Conservation (phyloP, 1,284 basidiomycete species). For the Coniophora puteana region DNA sequence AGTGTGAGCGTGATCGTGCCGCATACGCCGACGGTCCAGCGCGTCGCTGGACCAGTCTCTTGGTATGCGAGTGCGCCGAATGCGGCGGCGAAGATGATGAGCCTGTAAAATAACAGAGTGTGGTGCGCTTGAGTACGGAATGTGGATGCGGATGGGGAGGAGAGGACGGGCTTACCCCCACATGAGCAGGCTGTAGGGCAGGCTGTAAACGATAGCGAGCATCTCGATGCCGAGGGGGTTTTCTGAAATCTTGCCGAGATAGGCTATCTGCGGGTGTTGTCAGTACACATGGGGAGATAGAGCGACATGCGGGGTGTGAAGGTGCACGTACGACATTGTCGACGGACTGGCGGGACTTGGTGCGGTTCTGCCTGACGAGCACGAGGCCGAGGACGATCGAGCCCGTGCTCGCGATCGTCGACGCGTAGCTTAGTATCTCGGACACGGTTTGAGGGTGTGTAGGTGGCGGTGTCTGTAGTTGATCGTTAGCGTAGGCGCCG, state of each 20-base stretch:
- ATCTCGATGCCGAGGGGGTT: slow-evolving; percentile 15
- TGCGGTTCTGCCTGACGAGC: slow-evolving; percentile 34
- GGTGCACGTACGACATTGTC: slow-evolving; percentile 22
- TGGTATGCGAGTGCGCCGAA: too few species aligned
- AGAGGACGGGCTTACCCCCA: slow-evolving; percentile 21
- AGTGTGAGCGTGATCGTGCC: too few species aligned
- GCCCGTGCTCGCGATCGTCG: slow-evolving; percentile 36
- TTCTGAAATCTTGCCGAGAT: slow-evolving; percentile 14
- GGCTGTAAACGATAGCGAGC: slow-evolving; percentile 19
- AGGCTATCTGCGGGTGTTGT: slow-evolving; percentile 30
- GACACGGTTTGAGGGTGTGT: too few species aligned
- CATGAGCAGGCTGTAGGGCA: slow-evolving; percentile 21
- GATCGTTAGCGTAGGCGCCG: too few species aligned
- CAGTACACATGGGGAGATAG: slow-evolving; percentile 10
- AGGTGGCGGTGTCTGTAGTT: too few species aligned
- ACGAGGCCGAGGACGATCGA: slow-evolving; percentile 37
- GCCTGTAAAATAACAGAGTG: too few species aligned
- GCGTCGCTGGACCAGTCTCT: too few species aligned
- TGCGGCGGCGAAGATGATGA: too few species aligned
- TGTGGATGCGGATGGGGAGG: too few species aligned
- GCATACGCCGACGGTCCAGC: too few species aligned
- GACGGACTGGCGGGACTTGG: slow-evolving; percentile 23
- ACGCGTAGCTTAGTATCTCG: slow-evolving; percentile 36
- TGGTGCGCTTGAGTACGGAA: too few species aligned
- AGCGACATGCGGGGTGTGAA: too few species aligned